Base-by-base conservation (phyloP, 345 rosid species). In the Corchorus olitorius region DNA sequence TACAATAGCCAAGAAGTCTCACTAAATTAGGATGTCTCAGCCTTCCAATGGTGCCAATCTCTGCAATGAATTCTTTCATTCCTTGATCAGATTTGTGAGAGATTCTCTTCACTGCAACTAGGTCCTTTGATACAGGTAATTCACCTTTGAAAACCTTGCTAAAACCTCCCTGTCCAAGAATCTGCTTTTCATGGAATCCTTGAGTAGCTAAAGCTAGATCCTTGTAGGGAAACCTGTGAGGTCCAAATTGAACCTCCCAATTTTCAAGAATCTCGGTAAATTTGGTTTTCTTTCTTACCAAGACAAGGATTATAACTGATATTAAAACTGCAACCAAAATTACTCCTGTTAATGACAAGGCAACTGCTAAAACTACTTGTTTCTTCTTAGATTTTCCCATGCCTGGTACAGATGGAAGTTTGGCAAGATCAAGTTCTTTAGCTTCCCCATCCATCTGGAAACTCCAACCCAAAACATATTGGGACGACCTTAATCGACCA, bases 391-490 rank as follows among this genome's bases (percentile, higher is more conserved):
- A 56, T 19, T n/a, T 56, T 56, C 10, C 27, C 33, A n/a, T 85
- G 1, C 84, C 83, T 1, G 69, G 69, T 16, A 64, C 6, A 14
- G 15, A 5, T 6, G 93, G 91, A 75, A 93, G 91, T 9, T 0
- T 41, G 10, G 86, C 70, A 43, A 77, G 45, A 55, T 90, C 5
- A n/a, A 93, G 90, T 9, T 27, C 14, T 9, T 86, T 86, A 2
- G 88, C 84, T 10, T 13, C 16, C 64, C 88, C 89, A 39, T 83
- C 73, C 46, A 82, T 49, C 4, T 82, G n/a, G 69, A 93, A 91
- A 75, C 94, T 91, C 98, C 97, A 93, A 35, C 92, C 98, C 53
- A 88, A 68, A 16, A 93, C 75, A 76, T 87, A 90, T 73, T 89
- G 94, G 54, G 88, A 77, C 81, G 92, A 89, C 0, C 73, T 62